phyloP scores from a whole-genome alignment of 1,284 basidiomycete genomes.

The Apiotrichum montevideense region DNA sequence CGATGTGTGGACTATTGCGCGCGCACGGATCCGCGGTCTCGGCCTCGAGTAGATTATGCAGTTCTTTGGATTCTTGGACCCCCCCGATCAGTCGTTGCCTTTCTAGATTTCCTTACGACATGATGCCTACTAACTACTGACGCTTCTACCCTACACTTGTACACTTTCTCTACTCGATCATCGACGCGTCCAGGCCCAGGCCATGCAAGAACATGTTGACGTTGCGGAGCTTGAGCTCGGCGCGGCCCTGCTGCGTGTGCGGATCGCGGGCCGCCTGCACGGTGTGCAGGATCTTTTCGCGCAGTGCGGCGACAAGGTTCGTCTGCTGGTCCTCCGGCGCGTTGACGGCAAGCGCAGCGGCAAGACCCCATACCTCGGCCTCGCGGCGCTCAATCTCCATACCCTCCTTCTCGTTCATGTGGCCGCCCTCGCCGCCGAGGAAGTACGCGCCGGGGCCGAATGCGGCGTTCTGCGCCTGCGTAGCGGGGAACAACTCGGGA shows the following conservation, averaged over 20 bases:
- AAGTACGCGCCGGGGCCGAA: slow-evolving; percentile 52
- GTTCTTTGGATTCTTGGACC: too few relatives aligned
- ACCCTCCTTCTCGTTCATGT: slow-evolving; percentile 65
- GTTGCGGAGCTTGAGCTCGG: slow-evolving; percentile 44
- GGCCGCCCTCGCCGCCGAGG: slow-evolving; percentile 27
- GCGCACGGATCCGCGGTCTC: slow-evolving; percentile 51
- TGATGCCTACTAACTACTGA: neutral
- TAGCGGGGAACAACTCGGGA: slow-evolving; percentile 80
- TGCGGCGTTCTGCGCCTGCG: slow-evolving; percentile 58
- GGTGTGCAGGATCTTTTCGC: slow-evolving; percentile 63
- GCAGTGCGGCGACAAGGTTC: slow-evolving; percentile 72
- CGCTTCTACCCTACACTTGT: neutral
- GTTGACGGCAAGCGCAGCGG: slow-evolving; percentile 75
- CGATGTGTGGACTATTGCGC: slow-evolving; percentile 69
- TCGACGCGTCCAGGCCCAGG: slow-evolving; percentile 39
- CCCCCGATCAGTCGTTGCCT: too few relatives aligned
- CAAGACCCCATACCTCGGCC: slow-evolving; percentile 47
- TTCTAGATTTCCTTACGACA: too few relatives aligned
- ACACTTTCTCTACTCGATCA: slow-evolving; percentile 19
- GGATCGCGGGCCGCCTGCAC: slow-evolving; percentile 42
- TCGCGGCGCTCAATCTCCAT: slow-evolving; percentile 46
- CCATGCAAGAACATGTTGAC: slow-evolving; percentile 48
- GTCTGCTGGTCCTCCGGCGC: slow-evolving; percentile 76
- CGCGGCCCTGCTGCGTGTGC: slow-evolving; percentile 25
- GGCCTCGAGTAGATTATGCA: slow-evolving; percentile 4